Percentiles rank a stretch among this genome's conserved stretches.
Evolutionary conservation across 768 basidiomycete species (phyloP).

Genomic region (Lanmaoa rubissima): DNA sequence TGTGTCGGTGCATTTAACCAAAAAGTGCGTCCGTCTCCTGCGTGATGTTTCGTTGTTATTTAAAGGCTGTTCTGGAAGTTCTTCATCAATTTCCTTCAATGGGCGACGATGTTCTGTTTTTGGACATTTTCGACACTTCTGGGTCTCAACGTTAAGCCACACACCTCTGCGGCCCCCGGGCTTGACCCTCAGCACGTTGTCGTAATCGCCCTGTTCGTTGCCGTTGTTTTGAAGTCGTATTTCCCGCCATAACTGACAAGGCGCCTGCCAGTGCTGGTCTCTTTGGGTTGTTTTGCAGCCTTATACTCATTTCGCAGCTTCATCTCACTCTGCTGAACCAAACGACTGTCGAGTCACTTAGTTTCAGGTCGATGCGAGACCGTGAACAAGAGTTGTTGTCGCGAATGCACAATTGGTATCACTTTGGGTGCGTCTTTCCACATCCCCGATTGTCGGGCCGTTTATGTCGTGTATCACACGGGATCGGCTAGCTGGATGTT

Average conservation of each 20-base stretch:
- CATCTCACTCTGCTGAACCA: slow-evolving; percentile 59
- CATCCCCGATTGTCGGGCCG: neutral
- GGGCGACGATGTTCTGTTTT: slow-evolving; percentile 54
- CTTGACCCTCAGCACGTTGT: slow-evolving; percentile 71
- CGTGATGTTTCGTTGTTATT: neutral
- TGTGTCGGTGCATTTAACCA: slow-evolving; percentile 93
- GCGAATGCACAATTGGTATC: slow-evolving; percentile 52
- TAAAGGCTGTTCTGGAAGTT: slow-evolving; percentile 44
- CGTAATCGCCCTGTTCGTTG: slow-evolving; percentile 68
- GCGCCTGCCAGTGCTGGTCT: slow-evolving; percentile 52
- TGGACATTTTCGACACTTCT: slow-evolving; percentile 67
- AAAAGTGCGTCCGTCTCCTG: slow-evolving; percentile 48
- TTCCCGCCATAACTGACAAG: slow-evolving; percentile 6
- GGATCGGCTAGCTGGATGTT: neutral
- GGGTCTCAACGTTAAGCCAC: slow-evolving; percentile 43
- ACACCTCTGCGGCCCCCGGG: slow-evolving; percentile 18
- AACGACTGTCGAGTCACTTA: slow-evolving; percentile 81
- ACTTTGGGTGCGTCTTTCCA: slow-evolving; percentile 45
- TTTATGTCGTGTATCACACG: neutral
- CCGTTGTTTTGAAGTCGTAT: neutral
- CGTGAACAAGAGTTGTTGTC: slow-evolving; percentile 55
- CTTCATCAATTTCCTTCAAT: slow-evolving; percentile 79
- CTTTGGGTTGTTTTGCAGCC: slow-evolving; percentile 67
- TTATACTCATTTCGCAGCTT: slow-evolving; percentile 58
- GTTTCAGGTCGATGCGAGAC: slow-evolving; percentile 56